These are phyloP conservation scores for Begonia loranthoides DNA, from an alignment of 306 rosid genomes.

Conservation along the genomic window DNA sequence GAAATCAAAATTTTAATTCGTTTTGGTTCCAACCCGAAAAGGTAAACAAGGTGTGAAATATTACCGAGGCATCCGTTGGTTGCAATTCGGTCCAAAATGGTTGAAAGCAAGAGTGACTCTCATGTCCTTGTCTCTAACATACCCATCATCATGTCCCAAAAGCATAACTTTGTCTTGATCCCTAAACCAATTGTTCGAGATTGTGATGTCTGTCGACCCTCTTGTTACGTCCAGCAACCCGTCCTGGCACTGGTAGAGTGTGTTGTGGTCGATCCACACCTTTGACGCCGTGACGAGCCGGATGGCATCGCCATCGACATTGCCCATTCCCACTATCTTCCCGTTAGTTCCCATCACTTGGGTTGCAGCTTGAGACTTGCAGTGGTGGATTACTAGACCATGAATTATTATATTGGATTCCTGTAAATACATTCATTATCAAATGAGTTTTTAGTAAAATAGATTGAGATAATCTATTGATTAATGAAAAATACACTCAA, in stretches of 20 bases:
- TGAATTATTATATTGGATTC: constrained; percentile 27
- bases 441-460: too few relatives aligned
- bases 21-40: too few relatives aligned
- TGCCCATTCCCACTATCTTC: constrained; percentile 10
- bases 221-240: constrained; percentile 33
- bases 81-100: constrained; percentile 38
- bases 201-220: constrained; percentile 24
- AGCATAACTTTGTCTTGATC: constrained; percentile 37
- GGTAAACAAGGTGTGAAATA: too few relatives aligned
- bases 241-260: constrained; percentile 24
- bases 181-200: constrained; percentile 36
- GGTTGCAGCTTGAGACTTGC: constrained; percentile 16
- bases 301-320: constrained; percentile 32
- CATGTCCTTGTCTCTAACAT: constrained; percentile 20
- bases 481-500: too few relatives aligned
- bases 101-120: constrained; percentile 24
- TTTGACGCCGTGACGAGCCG: constrained; percentile 21
- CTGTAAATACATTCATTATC: constrained; percentile 1
- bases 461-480: too few relatives aligned
- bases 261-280: constrained; percentile 38
- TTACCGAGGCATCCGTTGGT: constrained; percentile 38
- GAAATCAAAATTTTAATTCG: too few relatives aligned
- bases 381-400: constrained; percentile 31
- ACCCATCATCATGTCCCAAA: constrained; percentile 34
- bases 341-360: constrained; percentile 18